phyloP scores from a whole-genome alignment of 2,329 filamentous ascomycete genomes.

The Xylariaceae sp. region DNA sequence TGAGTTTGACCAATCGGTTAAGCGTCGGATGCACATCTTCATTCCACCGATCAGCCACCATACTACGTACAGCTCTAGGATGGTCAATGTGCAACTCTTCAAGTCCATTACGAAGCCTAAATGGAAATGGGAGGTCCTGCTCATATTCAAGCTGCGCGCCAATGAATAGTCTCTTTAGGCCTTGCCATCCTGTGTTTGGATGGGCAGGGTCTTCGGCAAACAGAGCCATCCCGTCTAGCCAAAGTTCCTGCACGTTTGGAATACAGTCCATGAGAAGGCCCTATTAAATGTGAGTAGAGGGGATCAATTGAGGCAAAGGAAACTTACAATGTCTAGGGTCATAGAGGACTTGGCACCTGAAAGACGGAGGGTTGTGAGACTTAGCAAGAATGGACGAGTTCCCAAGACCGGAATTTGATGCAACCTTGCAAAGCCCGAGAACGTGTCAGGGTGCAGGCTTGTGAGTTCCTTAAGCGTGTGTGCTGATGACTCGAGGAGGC shows the following conservation, averaged over 20 bases:
- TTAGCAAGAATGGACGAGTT: constrained; percentile 13
- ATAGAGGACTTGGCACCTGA: neutral
- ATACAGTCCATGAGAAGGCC: constrained; percentile 9
- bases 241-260: constrained; percentile 25
- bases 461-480: constrained; percentile 23
- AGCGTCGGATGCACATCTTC: constrained; percentile 1
- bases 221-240: constrained; percentile 21
- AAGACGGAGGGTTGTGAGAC: constrained; percentile 20
- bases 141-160: constrained; percentile 1
- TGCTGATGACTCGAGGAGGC: constrained; percentile 16
- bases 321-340: constrained; percentile 24
- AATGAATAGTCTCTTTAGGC: constrained; percentile 10
- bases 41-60: too few species aligned
- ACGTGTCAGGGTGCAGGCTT: constrained; percentile 14
- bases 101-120: constrained; percentile 3
- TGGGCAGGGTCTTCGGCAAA: constrained; percentile 4
- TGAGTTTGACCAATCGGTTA: constrained; percentile 18
- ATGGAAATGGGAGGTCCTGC: neutral
- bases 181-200: constrained; percentile 17
- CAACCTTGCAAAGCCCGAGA: too few species aligned
- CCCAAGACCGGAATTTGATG: neutral
- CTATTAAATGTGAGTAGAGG: constrained; percentile 15
- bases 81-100: constrained; percentile 15
- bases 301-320: neutral
- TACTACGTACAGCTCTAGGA: too few species aligned